phyloP scores from a whole-genome alignment of 1,284 basidiomycete genomes.

The Mycena citricolor region DNA sequence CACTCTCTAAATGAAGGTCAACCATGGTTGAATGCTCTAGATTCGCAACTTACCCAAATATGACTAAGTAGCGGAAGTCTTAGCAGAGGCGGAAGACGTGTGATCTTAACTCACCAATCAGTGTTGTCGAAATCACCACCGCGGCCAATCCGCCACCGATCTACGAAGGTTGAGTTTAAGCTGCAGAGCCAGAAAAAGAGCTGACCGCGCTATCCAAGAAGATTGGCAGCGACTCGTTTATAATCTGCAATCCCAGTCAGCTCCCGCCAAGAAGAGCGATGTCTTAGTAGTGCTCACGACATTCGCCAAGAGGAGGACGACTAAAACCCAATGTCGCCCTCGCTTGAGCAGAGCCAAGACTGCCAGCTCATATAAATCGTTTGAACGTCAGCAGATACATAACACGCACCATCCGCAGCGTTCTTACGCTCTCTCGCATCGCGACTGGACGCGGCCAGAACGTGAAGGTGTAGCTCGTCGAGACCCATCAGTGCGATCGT shows the following conservation, averaged over 20 bases:
- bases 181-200: conserved; percentile 27
- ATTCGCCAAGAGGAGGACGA: conserved; percentile 78
- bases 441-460: conserved; percentile 79
- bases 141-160: conserved; percentile 85
- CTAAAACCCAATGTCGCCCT: conserved; percentile 94
- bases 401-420: conserved; percentile 64
- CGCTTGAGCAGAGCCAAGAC: conserved; percentile 74
- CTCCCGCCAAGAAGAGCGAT: conserved; percentile 3
- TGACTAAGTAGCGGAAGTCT: too few relatives aligned
- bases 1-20: too few relatives aligned
- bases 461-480: conserved; percentile 91
- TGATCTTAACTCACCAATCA: conserved; percentile 60
- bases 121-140: conserved; percentile 79
- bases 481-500: conserved; percentile 94
- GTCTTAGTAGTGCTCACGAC: conserved; percentile 51
- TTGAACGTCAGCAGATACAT: too few relatives aligned
- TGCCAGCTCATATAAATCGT: too few relatives aligned
- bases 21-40: too few relatives aligned
- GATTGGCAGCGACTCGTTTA: conserved; percentile 92
- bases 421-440: conserved; percentile 65
- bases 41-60: conserved; percentile 81
- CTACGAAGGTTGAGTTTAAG: conserved; percentile 34
- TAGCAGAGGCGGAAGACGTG: neutral
- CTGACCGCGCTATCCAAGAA: conserved; percentile 87
- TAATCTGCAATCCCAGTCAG: conserved; percentile 50